These are phyloP conservation scores for Monoraphidium neglectum DNA, from an alignment of 139 green algal genomes.

Conservation along the genomic window DNA sequence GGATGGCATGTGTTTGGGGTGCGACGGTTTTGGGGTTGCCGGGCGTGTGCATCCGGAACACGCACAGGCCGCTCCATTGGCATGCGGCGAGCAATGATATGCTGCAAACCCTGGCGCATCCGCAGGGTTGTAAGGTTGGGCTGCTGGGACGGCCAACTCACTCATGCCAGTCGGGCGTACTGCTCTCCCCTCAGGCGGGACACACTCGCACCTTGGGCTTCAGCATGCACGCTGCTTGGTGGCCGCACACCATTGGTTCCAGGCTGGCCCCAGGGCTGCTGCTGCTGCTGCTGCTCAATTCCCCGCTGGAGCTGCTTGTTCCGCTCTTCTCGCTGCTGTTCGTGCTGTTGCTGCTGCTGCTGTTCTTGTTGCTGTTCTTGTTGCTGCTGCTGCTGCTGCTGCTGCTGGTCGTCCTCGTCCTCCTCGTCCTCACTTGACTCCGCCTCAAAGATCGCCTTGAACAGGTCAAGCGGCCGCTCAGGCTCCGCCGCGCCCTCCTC, in stretches of 20 bases:
- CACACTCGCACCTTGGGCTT: conserved; percentile 3
- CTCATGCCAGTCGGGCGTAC: too few species aligned
- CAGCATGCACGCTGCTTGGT: neutral
- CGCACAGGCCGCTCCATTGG: neutral
- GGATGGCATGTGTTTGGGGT: neutral
- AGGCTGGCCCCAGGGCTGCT: too few species aligned
- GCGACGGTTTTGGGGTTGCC: too few species aligned
- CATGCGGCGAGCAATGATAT: too few species aligned
- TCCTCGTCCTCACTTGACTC: conserved; percentile 55
- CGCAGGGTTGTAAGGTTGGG: too few species aligned
- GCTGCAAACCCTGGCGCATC: too few species aligned
- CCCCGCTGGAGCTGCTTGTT: neutral
- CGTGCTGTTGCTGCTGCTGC: neutral
- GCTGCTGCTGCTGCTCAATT: neutral
- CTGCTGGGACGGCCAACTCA: too few species aligned
- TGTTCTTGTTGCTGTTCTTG: neutral
- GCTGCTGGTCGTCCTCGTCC: conserved; percentile 39
- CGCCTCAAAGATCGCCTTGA: conserved; percentile 88
- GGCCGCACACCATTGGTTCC: neutral
- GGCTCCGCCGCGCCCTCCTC: conserved; percentile 15
- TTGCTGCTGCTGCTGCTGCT: neutral
- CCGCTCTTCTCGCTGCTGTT: neutral
- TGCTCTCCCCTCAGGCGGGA: neutral
- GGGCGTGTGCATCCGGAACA: neutral
- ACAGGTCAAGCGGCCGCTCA: conserved; percentile 77